Base-by-base conservation (phyloP, 2,329 filamentous ascomycete species). In the Aspergillus vadensis region DNA sequence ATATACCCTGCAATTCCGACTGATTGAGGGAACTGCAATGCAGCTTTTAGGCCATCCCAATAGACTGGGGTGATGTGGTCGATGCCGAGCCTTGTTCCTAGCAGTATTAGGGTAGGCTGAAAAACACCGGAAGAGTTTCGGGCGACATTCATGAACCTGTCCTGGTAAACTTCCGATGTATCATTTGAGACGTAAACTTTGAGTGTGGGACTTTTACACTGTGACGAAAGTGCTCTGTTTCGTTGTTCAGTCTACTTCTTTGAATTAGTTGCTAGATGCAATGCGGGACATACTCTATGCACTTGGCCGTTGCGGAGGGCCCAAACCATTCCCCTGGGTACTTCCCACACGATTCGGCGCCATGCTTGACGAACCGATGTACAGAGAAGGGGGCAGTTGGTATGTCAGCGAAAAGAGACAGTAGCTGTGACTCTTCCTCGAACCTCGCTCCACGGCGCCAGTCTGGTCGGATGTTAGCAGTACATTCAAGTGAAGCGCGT, bases 261-360 rank as follows among this genome's bases (percentile, higher is more conserved):
- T 36, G 15, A 14, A 19, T 32, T 10, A 6, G 25, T 54, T n/a
- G 32, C 21, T 32, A 19, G 12, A 15, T 67, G 4, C 25, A 17
- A 21, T 23, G 49, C 36, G 36, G 3, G 49, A 78, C 90, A 75
- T 80, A 96, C 92, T 95, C 89, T 67, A 99, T 97, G 75, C 95
- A 98, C 59, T 89, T 87, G 50, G 95, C 93, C 9, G 95, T 96
- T 6, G 95, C 95, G 17, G 92, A 97, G n/a, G 95, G 95, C 0
- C 95, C 95, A 77, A 99, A 99, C 95, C 95, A 99, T 77, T 98
- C 92, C 39, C 95, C 95, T 0, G 95, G 95, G 71, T 96, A 91
- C 77, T 97, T 98, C 4, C 92, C 93, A 76, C 95, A 99, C 2
- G 90, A 89, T 38, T 85, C 83, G 23, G 92, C 92, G 17, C 95